phyloP scores from a whole-genome alignment of 306 rosid genomes.

The Cicer arietinum region DNA sequence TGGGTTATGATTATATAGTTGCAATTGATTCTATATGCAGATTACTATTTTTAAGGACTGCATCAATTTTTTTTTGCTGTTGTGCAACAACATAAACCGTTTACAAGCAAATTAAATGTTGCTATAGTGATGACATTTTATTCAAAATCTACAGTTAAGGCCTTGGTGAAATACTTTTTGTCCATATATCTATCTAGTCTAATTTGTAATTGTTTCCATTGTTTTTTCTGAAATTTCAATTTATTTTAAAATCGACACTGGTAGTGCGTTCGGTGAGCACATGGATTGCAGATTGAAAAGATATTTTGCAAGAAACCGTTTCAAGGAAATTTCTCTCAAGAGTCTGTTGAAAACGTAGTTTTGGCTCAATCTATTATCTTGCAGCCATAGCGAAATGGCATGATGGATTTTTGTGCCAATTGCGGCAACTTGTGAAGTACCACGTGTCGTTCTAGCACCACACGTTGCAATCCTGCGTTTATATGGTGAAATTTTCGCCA shows the following conservation, averaged over 20 bases:
- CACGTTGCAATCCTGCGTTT: neutral
- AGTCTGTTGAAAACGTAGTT: neutral
- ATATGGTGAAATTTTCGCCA: neutral
- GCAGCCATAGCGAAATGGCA: neutral
- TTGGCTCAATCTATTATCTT: neutral
- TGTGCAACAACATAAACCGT: constrained; percentile 5
- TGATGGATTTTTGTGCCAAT: neutral
- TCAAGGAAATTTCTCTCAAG: neutral
- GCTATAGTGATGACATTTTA: neutral
- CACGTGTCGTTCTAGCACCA: neutral
- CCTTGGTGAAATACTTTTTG: neutral
- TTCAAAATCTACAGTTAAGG: neutral
- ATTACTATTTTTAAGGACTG: neutral
- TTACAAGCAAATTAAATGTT: neutral
- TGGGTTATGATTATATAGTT: constrained; percentile 15
- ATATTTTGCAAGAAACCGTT: neutral
- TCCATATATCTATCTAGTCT: neutral
- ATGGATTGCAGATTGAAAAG: constrained; percentile 3
- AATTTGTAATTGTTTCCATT: neutral
- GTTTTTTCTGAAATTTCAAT: neutral
- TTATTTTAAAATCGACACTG: neutral
- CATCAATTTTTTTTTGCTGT: neutral
- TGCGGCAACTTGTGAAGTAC: neutral
- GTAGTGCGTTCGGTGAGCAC: neutral
- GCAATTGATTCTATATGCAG: constrained; percentile 23